A percentile compares a stretch with the other conserved stretches of the same genome.
Evolutionary conservation across 139 green algal species (phyloP).

Genomic region (Coelastrella sp.): DNA sequence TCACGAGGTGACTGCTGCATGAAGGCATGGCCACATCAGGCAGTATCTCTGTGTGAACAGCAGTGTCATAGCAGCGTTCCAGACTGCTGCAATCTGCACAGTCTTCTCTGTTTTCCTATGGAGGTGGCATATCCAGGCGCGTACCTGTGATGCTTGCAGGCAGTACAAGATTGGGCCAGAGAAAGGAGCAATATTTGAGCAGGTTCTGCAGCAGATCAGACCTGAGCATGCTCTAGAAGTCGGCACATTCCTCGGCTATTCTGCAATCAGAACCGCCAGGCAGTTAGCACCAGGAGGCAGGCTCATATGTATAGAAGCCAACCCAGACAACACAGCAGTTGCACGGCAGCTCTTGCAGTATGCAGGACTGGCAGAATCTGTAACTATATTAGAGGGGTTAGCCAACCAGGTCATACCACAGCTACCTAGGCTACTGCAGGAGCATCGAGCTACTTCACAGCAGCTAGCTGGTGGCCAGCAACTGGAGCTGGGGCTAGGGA

Average conservation of each 20-base stretch:
- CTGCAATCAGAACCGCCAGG: constrained; percentile 43
- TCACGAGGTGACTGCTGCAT: too few species aligned
- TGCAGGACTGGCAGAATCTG: neutral
- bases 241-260: constrained; percentile 52
- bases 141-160: neutral
- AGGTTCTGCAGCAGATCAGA: neutral
- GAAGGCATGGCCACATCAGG: too few species aligned
- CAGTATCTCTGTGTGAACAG: too few species aligned
- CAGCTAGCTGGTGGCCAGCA: neutral
- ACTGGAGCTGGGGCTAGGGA: neutral
- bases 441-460: neutral
- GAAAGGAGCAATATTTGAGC: constrained; percentile 47
- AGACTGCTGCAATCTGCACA: neutral
- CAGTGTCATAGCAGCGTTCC: too few species aligned
- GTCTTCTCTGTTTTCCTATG: too few species aligned
- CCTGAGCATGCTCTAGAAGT: constrained; percentile 28
- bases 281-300: constrained; percentile 1
- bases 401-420: constrained; percentile 1
- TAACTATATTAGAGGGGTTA: constrained; percentile 7
- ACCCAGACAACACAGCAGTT: constrained; percentile 45
- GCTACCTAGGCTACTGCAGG: neutral
- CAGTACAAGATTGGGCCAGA: constrained; percentile 51
- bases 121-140: too few species aligned
- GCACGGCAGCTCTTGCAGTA: constrained; percentile 6
- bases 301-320: constrained; percentile 47